Conservation (phyloP, 768 basidiomycete species). For the Dendrothele bispora region DNA sequence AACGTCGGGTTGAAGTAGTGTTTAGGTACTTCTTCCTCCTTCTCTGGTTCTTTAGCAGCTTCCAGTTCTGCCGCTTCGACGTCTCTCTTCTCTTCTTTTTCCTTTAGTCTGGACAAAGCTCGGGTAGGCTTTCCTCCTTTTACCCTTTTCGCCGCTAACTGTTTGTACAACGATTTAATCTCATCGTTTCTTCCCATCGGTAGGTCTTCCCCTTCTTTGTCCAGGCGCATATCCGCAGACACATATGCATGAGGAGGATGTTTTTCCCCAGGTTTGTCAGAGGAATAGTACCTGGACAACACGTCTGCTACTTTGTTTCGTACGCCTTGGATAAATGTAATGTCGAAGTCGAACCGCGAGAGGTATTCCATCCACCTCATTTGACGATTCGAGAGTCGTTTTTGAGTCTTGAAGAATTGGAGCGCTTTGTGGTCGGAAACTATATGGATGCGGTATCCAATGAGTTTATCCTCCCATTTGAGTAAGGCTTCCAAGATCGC, state of each 20-base stretch:
- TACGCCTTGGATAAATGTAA: slow-evolving; percentile 9
- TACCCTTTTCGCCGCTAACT: too few relatives aligned
- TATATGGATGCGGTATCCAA: neutral
- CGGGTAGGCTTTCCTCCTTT: too few relatives aligned
- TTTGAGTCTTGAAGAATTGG: slow-evolving; percentile 12
- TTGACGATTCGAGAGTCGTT: slow-evolving; percentile 10
- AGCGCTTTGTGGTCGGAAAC: slow-evolving; percentile 5
- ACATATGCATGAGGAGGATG: too few relatives aligned
- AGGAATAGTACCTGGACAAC: neutral
- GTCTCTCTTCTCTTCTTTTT: too few relatives aligned
- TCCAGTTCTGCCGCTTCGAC: neutral
- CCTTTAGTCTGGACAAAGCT: too few relatives aligned
- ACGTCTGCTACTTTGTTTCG: neutral
- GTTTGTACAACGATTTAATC: too few relatives aligned
- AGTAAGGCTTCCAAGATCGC: too few relatives aligned
- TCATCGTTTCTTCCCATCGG: too few relatives aligned
- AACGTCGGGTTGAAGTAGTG: neutral
- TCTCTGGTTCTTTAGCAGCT: neutral
- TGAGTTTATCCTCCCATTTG: too few relatives aligned
- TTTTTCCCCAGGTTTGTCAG: too few relatives aligned
- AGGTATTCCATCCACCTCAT: slow-evolving; percentile 14
- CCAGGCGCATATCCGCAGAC: too few relatives aligned
- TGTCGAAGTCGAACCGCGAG: slow-evolving; percentile 15
- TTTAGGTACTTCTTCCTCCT: neutral
- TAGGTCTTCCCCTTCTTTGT: too few relatives aligned